Evolutionary conservation across 305 asterid species (phyloP).

Genomic region (Ilex paraguariensis): DNA sequence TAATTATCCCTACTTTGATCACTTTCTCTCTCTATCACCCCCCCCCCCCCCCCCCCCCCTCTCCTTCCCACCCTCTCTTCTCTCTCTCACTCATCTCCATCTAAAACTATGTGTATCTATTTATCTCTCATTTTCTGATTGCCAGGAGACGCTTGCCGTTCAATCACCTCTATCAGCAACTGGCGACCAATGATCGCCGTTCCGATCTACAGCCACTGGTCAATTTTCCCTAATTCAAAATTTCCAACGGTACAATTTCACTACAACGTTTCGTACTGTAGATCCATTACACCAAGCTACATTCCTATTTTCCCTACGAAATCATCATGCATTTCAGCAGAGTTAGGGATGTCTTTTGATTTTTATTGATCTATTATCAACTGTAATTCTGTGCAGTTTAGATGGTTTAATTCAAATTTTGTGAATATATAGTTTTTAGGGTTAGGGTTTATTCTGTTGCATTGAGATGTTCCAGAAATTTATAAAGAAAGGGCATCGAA

Average conservation of each 20-base stretch:
- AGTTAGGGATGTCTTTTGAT: no score
- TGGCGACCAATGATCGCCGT: constrained; percentile 9
- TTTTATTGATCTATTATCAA: not conserved
- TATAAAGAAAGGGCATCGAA: constrained; percentile 68
- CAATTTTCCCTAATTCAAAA: not conserved
- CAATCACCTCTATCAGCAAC: constrained; percentile 18
- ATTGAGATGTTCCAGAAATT: constrained; percentile 66
- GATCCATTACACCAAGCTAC: constrained; percentile 17
- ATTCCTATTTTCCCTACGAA: no score
- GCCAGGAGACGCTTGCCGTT: constrained; percentile 41
- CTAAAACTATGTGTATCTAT: not conserved
- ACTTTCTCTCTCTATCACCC: no score
- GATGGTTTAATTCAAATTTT: no score
- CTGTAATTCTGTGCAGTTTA: not conserved
- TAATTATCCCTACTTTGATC: no score
- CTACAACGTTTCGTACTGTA: constrained; percentile 6
- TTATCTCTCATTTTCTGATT: constrained; percentile 23
- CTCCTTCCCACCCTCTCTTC: not conserved
- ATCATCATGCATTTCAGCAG: no score
- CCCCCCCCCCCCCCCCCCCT: constrained; percentile 10
- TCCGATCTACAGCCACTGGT: constrained; percentile 5
- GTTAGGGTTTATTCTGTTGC: constrained; percentile 38
- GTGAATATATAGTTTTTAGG: constrained; percentile 20
- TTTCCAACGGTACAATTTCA: constrained; percentile 1
- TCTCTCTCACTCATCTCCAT: no score